These are phyloP conservation scores for Knufia petricola DNA, from an alignment of 2,329 filamentous ascomycete species.

Conservation along the genomic window DNA sequence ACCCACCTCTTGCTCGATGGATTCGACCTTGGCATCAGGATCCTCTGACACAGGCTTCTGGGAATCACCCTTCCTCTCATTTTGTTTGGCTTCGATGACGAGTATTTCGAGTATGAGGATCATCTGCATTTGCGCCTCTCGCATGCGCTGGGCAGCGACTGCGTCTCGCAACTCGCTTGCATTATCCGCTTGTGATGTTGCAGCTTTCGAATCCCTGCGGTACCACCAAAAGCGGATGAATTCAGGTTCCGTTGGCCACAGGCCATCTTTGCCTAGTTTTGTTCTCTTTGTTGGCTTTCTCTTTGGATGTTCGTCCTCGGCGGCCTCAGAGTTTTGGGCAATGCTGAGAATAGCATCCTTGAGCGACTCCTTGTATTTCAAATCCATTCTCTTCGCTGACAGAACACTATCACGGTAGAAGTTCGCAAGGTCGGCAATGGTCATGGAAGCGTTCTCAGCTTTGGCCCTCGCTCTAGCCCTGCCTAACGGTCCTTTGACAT, in stretches of 20 bases:
- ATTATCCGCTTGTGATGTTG: conserved; percentile 5
- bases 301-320: conserved; percentile 25
- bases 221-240: conserved; percentile 40
- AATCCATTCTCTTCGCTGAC: conserved; percentile 37
- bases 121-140: conserved; percentile 42
- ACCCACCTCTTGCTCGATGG: conserved; percentile 16
- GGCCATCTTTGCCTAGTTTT: conserved; percentile 38
- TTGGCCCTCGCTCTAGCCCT: conserved; percentile 36
- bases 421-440: conserved; percentile 26
- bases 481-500: conserved; percentile 41
- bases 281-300: conserved; percentile 27
- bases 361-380: conserved; percentile 39
- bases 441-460: conserved; percentile 22
- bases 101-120: conserved; percentile 41
- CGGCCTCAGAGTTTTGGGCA: conserved; percentile 26
- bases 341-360: conserved; percentile 29
- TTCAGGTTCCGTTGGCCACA: conserved; percentile 37
- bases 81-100: conserved; percentile 29
- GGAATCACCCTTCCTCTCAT: conserved; percentile 4
- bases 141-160: conserved; percentile 35
- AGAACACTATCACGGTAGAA: conserved; percentile 36
- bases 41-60: conserved; percentile 29
- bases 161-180: conserved; percentile 32
- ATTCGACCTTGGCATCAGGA: conserved; percentile 33
- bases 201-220: conserved; percentile 53